These are phyloP conservation scores for Yamadazyma sp. DNA, from an alignment of 1,139 yeast species.

Conservation along the genomic window DNA sequence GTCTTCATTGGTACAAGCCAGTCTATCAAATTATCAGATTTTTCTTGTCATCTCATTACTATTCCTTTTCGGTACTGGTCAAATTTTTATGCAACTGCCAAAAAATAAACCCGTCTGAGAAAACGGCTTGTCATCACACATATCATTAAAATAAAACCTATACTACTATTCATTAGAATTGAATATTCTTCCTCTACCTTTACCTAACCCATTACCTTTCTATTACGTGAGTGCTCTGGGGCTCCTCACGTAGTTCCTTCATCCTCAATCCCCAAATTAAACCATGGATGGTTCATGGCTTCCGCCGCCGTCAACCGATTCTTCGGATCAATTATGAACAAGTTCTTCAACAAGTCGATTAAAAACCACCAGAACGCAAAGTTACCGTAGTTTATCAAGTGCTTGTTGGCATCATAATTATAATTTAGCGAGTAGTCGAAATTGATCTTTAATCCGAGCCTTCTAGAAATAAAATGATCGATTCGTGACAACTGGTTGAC, in stretches of 20 bases:
- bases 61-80: background rate
- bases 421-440: conserved; percentile 40
- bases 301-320: conserved; percentile 65
- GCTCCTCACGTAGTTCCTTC: too few relatives aligned
- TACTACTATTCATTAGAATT: conserved; percentile 5
- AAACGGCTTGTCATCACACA: background rate
- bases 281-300: conserved; percentile 78
- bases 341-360: conserved; percentile 60
- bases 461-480: conserved; percentile 44
- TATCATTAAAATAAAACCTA: background rate
- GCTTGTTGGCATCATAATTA: conserved; percentile 43
- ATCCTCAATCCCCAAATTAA: conserved; percentile 70
- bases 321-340: conserved; percentile 64
- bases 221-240: too few relatives aligned
- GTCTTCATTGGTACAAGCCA: too few relatives aligned
- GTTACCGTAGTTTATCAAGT: conserved; percentile 45
- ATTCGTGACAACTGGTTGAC: conserved; percentile 55
- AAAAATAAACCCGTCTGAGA: too few relatives aligned
- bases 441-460: conserved; percentile 43
- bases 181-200: background rate
- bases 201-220: background rate
- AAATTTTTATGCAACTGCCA: background rate
- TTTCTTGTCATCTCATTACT: background rate
- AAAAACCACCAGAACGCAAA: conserved; percentile 78
- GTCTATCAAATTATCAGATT: too few relatives aligned